A percentile compares a stretch with the other conserved stretches of the same genome.
phyloP scores from a whole-genome alignment of 2,329 filamentous ascomycete genomes.

The Colletotrichum tropicicola region DNA sequence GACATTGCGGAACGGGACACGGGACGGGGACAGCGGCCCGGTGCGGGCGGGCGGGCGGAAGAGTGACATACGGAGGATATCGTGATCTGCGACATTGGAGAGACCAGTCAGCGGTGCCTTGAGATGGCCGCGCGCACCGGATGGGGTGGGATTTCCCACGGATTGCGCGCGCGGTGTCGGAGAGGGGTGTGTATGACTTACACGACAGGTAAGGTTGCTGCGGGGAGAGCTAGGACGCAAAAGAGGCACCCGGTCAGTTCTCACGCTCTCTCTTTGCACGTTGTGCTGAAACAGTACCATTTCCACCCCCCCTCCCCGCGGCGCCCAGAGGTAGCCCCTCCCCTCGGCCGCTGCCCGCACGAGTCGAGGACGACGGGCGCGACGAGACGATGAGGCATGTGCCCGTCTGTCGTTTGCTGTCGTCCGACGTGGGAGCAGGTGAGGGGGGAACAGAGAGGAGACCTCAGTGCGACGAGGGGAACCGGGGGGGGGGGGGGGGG shows the following conservation, averaged over 20 bases:
- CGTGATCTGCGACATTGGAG: slow-evolving; percentile 40
- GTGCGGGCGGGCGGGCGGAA: background rate
- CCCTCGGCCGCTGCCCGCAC: background rate
- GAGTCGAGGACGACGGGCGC: background rate
- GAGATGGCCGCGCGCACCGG: too few relatives aligned
- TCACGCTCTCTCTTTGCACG: background rate
- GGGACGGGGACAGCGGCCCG: background rate
- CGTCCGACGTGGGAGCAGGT: background rate
- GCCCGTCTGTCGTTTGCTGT: background rate
- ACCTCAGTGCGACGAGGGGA: background rate
- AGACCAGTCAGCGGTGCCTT: slow-evolving; percentile 5
- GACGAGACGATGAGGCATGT: slow-evolving; percentile 1
- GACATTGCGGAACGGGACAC: background rate
- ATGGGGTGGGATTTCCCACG: background rate
- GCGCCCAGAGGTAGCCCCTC: too few relatives aligned
- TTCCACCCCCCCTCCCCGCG: background rate
- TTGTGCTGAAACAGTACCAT: slow-evolving; percentile 13
- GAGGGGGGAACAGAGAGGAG: too few relatives aligned
- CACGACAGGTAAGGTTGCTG: slow-evolving; percentile 54
- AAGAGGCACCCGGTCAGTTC: slow-evolving; percentile 30
- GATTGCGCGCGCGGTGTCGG: background rate
- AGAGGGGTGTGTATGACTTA: slow-evolving; percentile 41
- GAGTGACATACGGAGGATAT: slow-evolving; percentile 33
- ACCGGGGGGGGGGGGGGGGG: background rate
- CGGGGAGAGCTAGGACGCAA: slow-evolving; percentile 41